Percentiles rank a stretch among this genome's conserved stretches.
phyloP scores from a whole-genome alignment of 2,329 filamentous ascomycete species.

The Alternaria burnsii region DNA sequence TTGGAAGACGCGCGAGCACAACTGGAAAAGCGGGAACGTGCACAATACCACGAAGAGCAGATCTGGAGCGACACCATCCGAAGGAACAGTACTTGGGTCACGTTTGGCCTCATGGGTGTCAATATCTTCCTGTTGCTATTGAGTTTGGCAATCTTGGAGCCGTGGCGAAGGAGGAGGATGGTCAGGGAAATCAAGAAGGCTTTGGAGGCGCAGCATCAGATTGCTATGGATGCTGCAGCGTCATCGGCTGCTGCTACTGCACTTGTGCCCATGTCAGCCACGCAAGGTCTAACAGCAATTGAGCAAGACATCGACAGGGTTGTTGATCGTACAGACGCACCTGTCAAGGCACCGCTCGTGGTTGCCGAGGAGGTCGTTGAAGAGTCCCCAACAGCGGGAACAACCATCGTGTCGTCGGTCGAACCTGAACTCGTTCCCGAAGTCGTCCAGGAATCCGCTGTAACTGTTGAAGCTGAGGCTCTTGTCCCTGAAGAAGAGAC shows the following conservation, averaged over 20 bases:
- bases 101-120: constrained; percentile 96
- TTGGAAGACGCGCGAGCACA: constrained; percentile 79
- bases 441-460: background rate
- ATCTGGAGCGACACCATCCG: constrained; percentile 99
- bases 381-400: constrained; percentile 18
- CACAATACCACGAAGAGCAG: constrained; percentile 97
- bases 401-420: constrained; percentile 6
- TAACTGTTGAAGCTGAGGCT: constrained; percentile 8
- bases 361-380: constrained; percentile 14
- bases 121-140: constrained; percentile 90
- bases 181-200: constrained; percentile 72
- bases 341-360: constrained; percentile 9
- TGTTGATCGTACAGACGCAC: constrained; percentile 17
- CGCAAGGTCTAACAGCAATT: constrained; percentile 15
- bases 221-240: constrained; percentile 24
- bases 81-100: constrained; percentile 96
- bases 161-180: constrained; percentile 83
- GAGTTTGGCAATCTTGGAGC: constrained; percentile 89
- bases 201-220: constrained; percentile 45
- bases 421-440: constrained; percentile 13
- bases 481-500: constrained; percentile 18
- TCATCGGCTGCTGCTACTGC: constrained; percentile 9
- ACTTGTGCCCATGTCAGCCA: constrained; percentile 3
- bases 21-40: constrained; percentile 83
- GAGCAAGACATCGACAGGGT: constrained; percentile 33